Percentiles rank a stretch among this genome's conserved stretches.
phyloP scores from a whole-genome alignment of 352 stramenopile genomes.

The Phytopythium boreale region DNA sequence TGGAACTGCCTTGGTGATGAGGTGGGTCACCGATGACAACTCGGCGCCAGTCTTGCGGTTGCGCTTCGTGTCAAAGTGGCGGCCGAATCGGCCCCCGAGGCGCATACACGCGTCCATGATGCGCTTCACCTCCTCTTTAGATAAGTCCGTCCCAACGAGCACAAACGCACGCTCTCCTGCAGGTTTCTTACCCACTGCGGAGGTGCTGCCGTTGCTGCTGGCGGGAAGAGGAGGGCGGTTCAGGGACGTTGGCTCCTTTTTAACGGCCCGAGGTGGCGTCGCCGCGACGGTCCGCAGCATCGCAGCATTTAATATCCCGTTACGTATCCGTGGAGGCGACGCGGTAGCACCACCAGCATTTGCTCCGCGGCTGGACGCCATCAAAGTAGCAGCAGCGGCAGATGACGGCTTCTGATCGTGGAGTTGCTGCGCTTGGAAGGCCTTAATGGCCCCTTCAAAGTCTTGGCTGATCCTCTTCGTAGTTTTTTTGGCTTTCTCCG shows the following conservation, averaged over 20 bases:
- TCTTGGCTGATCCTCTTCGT: constrained; percentile 39
- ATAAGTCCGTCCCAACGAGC: constrained; percentile 62
- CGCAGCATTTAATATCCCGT: constrained; percentile 15
- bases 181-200: not conserved
- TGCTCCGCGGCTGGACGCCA: not conserved
- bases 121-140: constrained; percentile 44
- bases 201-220: constrained; percentile 8
- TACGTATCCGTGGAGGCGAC: not conserved
- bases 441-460: constrained; percentile 42
- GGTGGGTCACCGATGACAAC: constrained; percentile 64
- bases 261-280: constrained; percentile 10
- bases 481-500: constrained; percentile 10
- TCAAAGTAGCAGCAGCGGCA: constrained; percentile 2
- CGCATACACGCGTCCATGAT: constrained; percentile 53
- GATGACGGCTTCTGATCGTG: constrained; percentile 1
- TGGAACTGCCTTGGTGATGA: constrained; percentile 53
- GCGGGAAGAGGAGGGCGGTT: constrained; percentile 9
- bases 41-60: constrained; percentile 36
- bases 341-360: not conserved
- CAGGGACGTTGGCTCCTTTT: not conserved
- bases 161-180: constrained; percentile 24
- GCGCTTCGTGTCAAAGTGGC: constrained; percentile 63
- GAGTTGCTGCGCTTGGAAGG: constrained; percentile 32
- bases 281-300: constrained; percentile 12
- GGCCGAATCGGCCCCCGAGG: constrained; percentile 68